Base-by-base conservation (phyloP, 805 yeast species). In the Starmera caribaea region DNA sequence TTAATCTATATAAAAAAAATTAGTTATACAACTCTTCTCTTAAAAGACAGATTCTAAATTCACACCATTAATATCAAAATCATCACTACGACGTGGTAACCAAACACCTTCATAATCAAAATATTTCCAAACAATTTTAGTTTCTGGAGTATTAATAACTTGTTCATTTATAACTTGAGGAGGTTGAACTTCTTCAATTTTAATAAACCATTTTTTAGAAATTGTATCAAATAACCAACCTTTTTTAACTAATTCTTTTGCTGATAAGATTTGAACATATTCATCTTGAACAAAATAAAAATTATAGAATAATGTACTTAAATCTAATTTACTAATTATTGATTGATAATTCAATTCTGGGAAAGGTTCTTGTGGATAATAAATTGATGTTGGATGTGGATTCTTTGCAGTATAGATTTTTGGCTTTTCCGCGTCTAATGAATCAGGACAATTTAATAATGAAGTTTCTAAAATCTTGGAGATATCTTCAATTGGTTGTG, bases 361-460 rank as follows among this genome's bases (percentile, higher is more conserved):
- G 21, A 68, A 47, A 28, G 89, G 89, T 44, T 83, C 92, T 55
- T 79, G 86, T 42, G 98, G 98, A 62, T 86, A 92, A 60, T 81
- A 85, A 16, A 83, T 74, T 31, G 92, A 85, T 8, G 95, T 86
- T 24, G 96, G 95, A 55, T 83, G 94, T 39, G 94, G 94, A 48
- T 79, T 76, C 16, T 74, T 71, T 7, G 97, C 90, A 37, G 73
- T 74, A 57, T 87, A 53, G 33, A 55, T 58, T 44, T 81, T 74
- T 14, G 97, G 95, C 49, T 69, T 74, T 52, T 90, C 97, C 2
- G 95, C 81, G 57, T 90, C 95, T 42, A 79, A 73, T 1, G 97
- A 85, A 61, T 92, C 97, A 0, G 98, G 97, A 57, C 97, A 87
- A 52, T 84, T 83, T 49, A 85, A 66, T 43, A 86, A 67, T 3